These are phyloP conservation scores for Pseudogymnoascus sp. DNA, from an alignment of 2,329 filamentous ascomycete species.

Conservation along the genomic window DNA sequence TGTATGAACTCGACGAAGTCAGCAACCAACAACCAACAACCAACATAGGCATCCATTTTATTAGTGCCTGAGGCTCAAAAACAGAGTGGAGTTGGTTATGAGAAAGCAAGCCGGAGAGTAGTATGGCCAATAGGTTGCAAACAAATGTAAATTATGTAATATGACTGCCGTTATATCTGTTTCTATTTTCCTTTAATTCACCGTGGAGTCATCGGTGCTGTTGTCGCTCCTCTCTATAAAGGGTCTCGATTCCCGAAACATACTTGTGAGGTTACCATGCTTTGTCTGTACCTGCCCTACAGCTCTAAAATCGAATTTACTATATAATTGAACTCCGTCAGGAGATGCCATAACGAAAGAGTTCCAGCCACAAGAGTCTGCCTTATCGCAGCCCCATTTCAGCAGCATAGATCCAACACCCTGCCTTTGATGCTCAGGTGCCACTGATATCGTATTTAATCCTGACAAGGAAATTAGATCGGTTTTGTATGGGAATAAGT, in stretches of 20 bases:
- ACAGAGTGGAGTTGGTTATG: neutral
- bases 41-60: neutral
- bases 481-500: neutral
- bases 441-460: neutral
- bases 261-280: neutral
- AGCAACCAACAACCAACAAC: neutral
- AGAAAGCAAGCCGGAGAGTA: neutral
- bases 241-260: neutral
- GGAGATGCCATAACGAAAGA: constrained; percentile 1
- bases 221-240: neutral
- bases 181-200: neutral
- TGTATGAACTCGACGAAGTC: neutral
- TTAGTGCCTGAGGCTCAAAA: neutral
- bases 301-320: neutral
- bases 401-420: neutral
- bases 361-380: neutral
- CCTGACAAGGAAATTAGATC: neutral
- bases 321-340: neutral
- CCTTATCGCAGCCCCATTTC: neutral
- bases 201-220: neutral
- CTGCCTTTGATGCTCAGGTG: neutral
- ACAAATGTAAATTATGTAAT: neutral
- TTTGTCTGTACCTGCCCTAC: neutral
- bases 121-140: neutral
- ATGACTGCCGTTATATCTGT: too few relatives aligned